Base-by-base conservation (phyloP, 129 eudicot genomes). In the Lactuca saligna region DNA sequence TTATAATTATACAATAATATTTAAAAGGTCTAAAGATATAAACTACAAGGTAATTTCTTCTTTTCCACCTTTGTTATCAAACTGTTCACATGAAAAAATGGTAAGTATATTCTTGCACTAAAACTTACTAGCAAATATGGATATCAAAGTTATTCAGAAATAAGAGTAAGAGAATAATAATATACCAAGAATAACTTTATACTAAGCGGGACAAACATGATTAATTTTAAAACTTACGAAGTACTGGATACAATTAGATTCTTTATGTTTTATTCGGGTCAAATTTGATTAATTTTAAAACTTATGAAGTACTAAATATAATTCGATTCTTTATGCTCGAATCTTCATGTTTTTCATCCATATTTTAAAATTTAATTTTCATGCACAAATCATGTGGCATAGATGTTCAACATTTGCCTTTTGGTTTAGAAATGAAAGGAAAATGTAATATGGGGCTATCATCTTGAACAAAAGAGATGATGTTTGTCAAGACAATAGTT, bases 71-170 rank as follows among this genome's bases (percentile, higher is more conserved):
- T 57, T 17, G 34, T 29, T 32, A 17, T 61, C 2, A 53, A 34
- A 33, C 25, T 34, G 38, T 12, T 16, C 62, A 67, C 72, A 56
- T 53, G 64, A 13, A 55, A 69, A 55, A 13, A 42, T 38, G 54
- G 14, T 53, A 69, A 68, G 8, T 56, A 38, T 69, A 39, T 3
- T 17, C 51, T 17, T 69, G 10, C n/a, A 20, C 5, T 57, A 57
- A 9, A 57, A 8, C 1, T 29, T 29, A 57, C 16, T 8, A 57
- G 32, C 31, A 33, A 3, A 35, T 35, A 6, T 35, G n/a, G 13
- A 57, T 6, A 31, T 57, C 11, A 2, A 4, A 35, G 39, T 25
- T 11, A 57, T 57, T 57, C 62, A 39, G 11, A 3, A 17, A 7
- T 57, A 31, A 3, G 3, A 17, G 10, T 57, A 31, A 0, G 2